Evolutionary conservation across 306 rosid species (phyloP).

Genomic region (Castanospermum australe): DNA sequence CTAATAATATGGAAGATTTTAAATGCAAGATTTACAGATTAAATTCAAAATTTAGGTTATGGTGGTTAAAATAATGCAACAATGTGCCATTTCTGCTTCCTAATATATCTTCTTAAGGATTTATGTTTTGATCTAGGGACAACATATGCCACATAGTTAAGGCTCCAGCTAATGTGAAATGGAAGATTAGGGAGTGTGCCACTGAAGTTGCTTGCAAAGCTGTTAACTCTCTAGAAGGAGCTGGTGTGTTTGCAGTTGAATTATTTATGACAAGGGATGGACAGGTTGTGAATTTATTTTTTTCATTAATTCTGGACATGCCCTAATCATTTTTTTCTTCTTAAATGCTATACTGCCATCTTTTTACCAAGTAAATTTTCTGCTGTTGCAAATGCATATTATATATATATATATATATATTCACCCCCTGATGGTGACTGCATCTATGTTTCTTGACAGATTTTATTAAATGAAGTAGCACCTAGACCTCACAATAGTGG

Average conservation of each 20-base stretch:
- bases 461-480: constrained; percentile 72
- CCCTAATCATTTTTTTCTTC: neutral
- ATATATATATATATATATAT: too few relatives aligned
- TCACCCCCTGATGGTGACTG: neutral
- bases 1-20: neutral
- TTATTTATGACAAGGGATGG: constrained; percentile 61
- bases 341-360: neutral
- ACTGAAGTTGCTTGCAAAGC: constrained; percentile 75
- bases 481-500: constrained; percentile 77
- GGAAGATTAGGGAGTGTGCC: constrained; percentile 67
- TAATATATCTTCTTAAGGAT: constrained; percentile 1
- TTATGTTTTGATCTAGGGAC: constrained; percentile 44
- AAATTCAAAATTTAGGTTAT: neutral
- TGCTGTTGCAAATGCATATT: neutral
- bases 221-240: constrained; percentile 65
- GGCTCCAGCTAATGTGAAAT: constrained; percentile 78
- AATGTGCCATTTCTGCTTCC: constrained; percentile 18
- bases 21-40: neutral
- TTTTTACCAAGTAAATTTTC: constrained; percentile 3
- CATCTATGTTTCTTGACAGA: constrained; percentile 34
- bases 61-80: neutral
- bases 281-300: constrained; percentile 48
- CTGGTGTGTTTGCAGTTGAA: constrained; percentile 78
- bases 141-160: constrained; percentile 87
- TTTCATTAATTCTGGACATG: constrained; percentile 11